Base-by-base conservation (phyloP, 116 monocot species). In the Posidonia oceanica region DNA sequence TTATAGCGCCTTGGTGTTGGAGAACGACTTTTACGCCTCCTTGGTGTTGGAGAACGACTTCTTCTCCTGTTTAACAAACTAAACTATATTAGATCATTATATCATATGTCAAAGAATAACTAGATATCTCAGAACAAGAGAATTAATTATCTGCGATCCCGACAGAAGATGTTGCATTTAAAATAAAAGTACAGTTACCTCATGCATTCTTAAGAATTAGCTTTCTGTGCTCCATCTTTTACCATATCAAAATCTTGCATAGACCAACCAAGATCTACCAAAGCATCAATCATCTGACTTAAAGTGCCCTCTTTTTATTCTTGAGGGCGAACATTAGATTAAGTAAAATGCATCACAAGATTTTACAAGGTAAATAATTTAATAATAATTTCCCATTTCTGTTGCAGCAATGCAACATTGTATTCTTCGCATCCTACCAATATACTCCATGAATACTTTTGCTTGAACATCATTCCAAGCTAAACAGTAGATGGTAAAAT, bases 21-120 rank as follows among this genome's bases (percentile, higher is more conserved):
- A 59, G 93, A 93, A 8, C 78, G 86, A 73, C 86, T 88, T 83
- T 75, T 82, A n/a, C 74, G 84, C 64, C 86, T 75, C 55, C 84
- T 81, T 58, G 88, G 80, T 65, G 83, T 85, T 75, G 84, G 84
- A 61, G 91, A 96, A 36, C 80, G 84, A 59, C 88, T 88, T 96
- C 80, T 88, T 74, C 86, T 80, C 83, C 91, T 91, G 68, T 29
- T 66, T 44, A 66, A 37, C 5, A 64, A 76, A 22, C 2, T 44
- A 52, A 60, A 38, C 60, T 4, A 60, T 57, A 23, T 70, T 57
- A 57, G 20, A 5, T 58, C 70, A 70, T 58, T 4, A 58, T 57
- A 57, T 70, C 38, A 57, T 18, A 20, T 23, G 70, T 21, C 15
- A 20, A 12, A 65, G 3, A 54, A 54, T 48, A 48, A 48, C 48